Conservation (phyloP, 768 basidiomycete species). For the Lentinula sp. region DNA sequence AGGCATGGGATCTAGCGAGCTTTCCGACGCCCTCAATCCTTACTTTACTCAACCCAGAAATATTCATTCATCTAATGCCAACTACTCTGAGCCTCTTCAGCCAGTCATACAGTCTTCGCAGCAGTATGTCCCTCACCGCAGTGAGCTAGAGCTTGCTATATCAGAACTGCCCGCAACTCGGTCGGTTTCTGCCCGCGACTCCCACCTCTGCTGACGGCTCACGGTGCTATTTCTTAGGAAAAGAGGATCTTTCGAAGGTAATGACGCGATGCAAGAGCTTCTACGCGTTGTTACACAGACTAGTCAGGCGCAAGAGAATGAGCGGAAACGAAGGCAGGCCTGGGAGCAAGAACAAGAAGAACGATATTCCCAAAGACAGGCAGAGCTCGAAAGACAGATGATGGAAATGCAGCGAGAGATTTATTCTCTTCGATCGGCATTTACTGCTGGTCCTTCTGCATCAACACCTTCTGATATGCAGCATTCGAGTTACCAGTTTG, state of each 20-base stretch:
- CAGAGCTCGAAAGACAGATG: constrained; percentile 54
- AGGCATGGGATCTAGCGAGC: constrained; percentile 43
- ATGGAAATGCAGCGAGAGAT: constrained; percentile 51
- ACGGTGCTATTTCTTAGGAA: constrained; percentile 4
- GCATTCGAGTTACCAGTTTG: constrained; percentile 17
- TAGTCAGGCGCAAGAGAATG: constrained; percentile 54
- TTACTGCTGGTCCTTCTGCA: constrained; percentile 14
- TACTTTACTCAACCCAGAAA: constrained; percentile 34
- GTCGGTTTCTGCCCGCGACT: constrained; percentile 21
- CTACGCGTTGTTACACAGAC: constrained; percentile 52
- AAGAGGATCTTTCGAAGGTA: constrained; percentile 26
- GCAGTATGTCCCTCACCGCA: constrained; percentile 49
- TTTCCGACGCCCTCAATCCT: constrained; percentile 76
- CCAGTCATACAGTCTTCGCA: constrained; percentile 24
- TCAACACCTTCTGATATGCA: constrained; percentile 13
- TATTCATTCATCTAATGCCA: constrained; percentile 4
- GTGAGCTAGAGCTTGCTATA: constrained; percentile 61
- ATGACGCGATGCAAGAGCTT: constrained; percentile 53
- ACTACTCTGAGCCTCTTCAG: constrained; percentile 17
- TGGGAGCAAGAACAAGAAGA: constrained; percentile 74
- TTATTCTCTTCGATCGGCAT: constrained; percentile 33
- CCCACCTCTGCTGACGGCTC: not conserved
- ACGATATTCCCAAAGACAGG: constrained; percentile 45
- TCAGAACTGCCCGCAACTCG: constrained; percentile 34
- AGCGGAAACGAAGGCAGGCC: constrained; percentile 48